Conservation (phyloP, 83 land plant genomes). For the Diphasiastrum complanatum region DNA sequence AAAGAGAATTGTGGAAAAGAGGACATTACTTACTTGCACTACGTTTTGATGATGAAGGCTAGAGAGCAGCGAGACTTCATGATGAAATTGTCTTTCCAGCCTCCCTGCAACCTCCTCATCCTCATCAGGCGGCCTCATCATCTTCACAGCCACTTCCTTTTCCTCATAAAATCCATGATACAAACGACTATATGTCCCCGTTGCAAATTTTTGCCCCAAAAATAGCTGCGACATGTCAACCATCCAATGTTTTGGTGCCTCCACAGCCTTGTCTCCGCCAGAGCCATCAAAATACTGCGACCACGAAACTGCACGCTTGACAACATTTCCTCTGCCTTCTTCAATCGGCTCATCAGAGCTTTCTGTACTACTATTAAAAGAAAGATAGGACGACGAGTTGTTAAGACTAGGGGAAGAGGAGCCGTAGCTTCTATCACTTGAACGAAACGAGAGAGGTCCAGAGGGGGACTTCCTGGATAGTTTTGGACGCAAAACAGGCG, state of each 20-base stretch:
- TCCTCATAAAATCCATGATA: slow-evolving; percentile 77
- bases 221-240: slow-evolving; percentile 75
- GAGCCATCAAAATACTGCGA: slow-evolving; percentile 13
- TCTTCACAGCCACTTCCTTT: slow-evolving; percentile 73
- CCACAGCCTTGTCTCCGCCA: slow-evolving; percentile 14
- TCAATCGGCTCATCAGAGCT: no score
- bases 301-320: no score
- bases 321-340: no score
- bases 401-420: no score
- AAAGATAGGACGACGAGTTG: no score
- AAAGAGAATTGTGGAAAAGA: background rate
- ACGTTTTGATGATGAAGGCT: slow-evolving; percentile 72
- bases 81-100: slow-evolving; percentile 63
- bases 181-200: slow-evolving; percentile 68
- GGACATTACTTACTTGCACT: slow-evolving; percentile 42
- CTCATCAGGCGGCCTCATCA: slow-evolving; percentile 64
- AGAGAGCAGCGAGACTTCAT: slow-evolving; percentile 69
- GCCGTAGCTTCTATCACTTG: no score
- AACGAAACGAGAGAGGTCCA: no score
- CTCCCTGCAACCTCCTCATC: slow-evolving; percentile 43
- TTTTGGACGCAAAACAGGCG: no score
- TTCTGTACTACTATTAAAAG: no score
- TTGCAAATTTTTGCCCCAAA: slow-evolving; percentile 80
- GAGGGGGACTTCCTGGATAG: no score
- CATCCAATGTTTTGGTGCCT: slow-evolving; percentile 37